Evolutionary conservation across 805 yeast species (phyloP).

Genomic region (Hanseniaspora singularis): DNA sequence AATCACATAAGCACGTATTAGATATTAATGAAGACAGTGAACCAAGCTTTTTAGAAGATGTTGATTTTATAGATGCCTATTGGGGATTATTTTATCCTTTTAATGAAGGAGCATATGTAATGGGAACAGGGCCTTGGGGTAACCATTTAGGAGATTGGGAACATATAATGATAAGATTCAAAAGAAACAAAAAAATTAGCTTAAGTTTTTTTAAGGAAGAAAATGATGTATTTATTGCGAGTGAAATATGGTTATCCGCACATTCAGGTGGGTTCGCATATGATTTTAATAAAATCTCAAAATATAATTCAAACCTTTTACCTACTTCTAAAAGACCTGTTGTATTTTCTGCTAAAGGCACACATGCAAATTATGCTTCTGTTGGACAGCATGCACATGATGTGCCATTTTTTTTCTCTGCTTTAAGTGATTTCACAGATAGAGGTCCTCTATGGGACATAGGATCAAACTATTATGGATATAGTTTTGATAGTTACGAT

Average conservation of each 20-base stretch:
- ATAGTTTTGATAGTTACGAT: constrained; percentile 55
- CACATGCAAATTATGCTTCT: constrained; percentile 94
- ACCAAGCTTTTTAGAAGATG: not conserved
- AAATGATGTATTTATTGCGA: constrained; percentile 57
- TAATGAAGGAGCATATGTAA: constrained; percentile 89
- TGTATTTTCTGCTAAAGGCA: constrained; percentile 83
- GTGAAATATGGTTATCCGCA: constrained; percentile 89
- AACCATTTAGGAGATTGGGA: constrained; percentile 99
- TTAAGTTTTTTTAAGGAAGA: not conserved
- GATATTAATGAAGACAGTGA: not conserved
- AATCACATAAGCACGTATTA: not conserved
- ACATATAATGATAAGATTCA: constrained; percentile 73
- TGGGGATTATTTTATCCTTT: constrained; percentile 95
- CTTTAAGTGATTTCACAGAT: constrained; percentile 85
- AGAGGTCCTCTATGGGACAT: constrained; percentile 96
- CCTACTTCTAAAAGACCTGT: constrained; percentile 44
- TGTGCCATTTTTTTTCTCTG: constrained; percentile 64
- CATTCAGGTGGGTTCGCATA: constrained; percentile 96
- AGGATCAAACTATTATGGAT: constrained; percentile 63
- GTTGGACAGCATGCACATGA: constrained; percentile 95
- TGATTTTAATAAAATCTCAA: constrained; percentile 60
- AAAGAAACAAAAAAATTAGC: not conserved
- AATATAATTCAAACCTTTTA: constrained; percentile 20
- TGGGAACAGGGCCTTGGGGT: constrained; percentile 97
- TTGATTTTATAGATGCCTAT: constrained; percentile 56